phyloP scores from a whole-genome alignment of 2,329 filamentous ascomycete species.

The Aspergillus proliferans region DNA sequence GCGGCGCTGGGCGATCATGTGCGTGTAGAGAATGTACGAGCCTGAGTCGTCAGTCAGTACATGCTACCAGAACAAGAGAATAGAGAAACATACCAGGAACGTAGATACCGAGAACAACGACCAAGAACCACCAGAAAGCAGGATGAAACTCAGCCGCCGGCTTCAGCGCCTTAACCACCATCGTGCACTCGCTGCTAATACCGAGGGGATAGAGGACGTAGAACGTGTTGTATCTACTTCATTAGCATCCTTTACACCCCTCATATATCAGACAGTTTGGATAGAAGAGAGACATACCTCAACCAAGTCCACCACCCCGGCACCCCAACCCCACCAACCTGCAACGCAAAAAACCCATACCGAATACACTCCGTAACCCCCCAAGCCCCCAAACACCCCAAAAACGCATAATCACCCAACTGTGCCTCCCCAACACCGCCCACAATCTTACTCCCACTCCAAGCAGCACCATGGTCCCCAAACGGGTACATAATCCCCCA shows the following conservation, averaged over 20 bases:
- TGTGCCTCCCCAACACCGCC: slow-evolving; percentile 17
- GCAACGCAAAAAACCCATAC: slow-evolving; percentile 83
- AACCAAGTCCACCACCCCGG: slow-evolving; percentile 65
- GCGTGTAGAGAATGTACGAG: slow-evolving; percentile 78
- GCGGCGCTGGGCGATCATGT: slow-evolving; percentile 87
- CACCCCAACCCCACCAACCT: slow-evolving; percentile 49
- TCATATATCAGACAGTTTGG: neutral
- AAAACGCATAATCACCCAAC: slow-evolving; percentile 36
- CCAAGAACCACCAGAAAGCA: slow-evolving; percentile 55
- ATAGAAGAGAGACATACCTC: slow-evolving; percentile 15
- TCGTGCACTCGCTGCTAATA: slow-evolving; percentile 76
- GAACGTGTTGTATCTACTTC: slow-evolving; percentile 70
- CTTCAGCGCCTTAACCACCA: slow-evolving; percentile 65
- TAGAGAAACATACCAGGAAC: slow-evolving; percentile 60
- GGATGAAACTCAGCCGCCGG: slow-evolving; percentile 50
- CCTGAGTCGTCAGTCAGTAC: slow-evolving; percentile 37
- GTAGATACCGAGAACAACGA: slow-evolving; percentile 65
- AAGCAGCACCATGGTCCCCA: slow-evolving; percentile 63
- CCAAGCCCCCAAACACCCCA: slow-evolving; percentile 69
- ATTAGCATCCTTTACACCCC: slow-evolving; percentile 2
- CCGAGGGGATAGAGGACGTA: slow-evolving; percentile 88
- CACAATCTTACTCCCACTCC: slow-evolving; percentile 21
- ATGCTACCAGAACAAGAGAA: neutral
- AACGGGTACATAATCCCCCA: slow-evolving; percentile 77
- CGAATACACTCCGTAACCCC: slow-evolving; percentile 84